These are phyloP conservation scores for Ustilaginoidea virens DNA, from an alignment of 2,329 filamentous ascomycete genomes.

Conservation along the genomic window DNA sequence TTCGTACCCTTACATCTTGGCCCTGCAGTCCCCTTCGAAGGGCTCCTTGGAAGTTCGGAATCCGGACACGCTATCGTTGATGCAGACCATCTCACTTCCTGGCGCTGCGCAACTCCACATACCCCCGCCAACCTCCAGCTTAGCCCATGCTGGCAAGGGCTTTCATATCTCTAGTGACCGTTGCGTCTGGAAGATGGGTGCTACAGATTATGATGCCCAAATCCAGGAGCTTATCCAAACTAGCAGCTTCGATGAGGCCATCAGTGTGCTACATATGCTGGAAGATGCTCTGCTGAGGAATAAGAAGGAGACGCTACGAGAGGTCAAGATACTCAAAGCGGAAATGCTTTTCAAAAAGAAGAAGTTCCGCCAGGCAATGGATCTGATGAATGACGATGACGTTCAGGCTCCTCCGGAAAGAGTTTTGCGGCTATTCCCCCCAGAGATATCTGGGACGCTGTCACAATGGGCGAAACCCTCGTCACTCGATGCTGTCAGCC, in stretches of 20 bases:
- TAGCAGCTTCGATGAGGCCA: constrained; percentile 72
- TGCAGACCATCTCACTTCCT: constrained; percentile 72
- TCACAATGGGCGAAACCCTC: constrained; percentile 37
- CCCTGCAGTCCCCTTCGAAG: constrained; percentile 69
- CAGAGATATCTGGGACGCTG: constrained; percentile 66
- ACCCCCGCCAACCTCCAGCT: constrained; percentile 77
- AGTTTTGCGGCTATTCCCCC: constrained; percentile 74
- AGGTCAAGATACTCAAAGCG: constrained; percentile 85
- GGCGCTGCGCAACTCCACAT: constrained; percentile 79
- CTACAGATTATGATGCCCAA: constrained; percentile 81
- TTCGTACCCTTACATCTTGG: constrained; percentile 89
- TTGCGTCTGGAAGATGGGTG: constrained; percentile 90
- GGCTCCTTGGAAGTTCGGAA: constrained; percentile 83
- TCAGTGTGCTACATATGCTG: constrained; percentile 76
- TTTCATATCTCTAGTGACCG: constrained; percentile 89
- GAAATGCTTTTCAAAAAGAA: constrained; percentile 67
- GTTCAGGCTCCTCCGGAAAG: constrained; percentile 80
- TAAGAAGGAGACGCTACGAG: constrained; percentile 65
- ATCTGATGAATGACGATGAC: constrained; percentile 71
- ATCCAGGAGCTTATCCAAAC: constrained; percentile 65
- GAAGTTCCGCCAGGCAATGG: constrained; percentile 74
- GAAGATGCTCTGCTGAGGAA: constrained; percentile 81
- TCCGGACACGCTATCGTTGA: constrained; percentile 74
- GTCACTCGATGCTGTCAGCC: constrained; percentile 25
- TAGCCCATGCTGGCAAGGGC: constrained; percentile 92